Evolutionary conservation across 2,329 filamentous ascomycete genomes (phyloP), one percentile per base, ranked within the genome.

Genomic region (Lecanosticta acicola): DNA sequence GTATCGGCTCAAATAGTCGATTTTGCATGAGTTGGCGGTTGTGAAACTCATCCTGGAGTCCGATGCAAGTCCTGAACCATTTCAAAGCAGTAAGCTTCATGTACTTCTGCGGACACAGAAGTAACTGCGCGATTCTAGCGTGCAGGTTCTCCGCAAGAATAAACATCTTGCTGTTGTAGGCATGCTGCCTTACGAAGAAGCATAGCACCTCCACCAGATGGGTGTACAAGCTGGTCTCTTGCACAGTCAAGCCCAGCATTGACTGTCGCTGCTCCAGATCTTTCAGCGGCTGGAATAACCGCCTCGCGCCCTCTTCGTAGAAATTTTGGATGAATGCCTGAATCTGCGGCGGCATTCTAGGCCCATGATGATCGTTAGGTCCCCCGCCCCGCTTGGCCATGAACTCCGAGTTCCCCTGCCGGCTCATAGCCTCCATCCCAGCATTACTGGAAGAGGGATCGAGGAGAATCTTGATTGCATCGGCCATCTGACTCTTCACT

Each of bases 401-500:
- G 56, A 84, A 81, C 48, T 93, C 87, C 53, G 78, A 79, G 49
- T 84, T 85, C 29, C 76, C 76, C 34, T 56, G 46, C 55, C 78
- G 72, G 53, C 69, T 73, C 50, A 80, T 72, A 34, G 72, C 72
- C 51, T 86, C 83, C 54, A 81, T 74, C 32, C 78, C 79, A 46
- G 75, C 67, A 41, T 76, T 75, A 39, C 76, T 76, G 44, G 80
- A 66, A 67, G 82, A 69, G 63, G 88, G 75, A 55, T 97, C 93
- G 29, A 98, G 76, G 9, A 98, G 74, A 17, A 97, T 85, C 68
- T 95, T 96, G 64, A 98, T 84, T 5, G 91, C 88, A 70, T 98
- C 93, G 2, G 90, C 89, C 60, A 97, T 84, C 66, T 97, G 93
- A 20, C 88, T 89, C 68, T 95, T 96, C 52, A 97, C 89, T 0